A percentile compares a stretch with the other conserved stretches of the same genome.
phyloP scores from a whole-genome alignment of 306 rosid species.

The Prunus persica region Prunus_persica_NCBIv2 NC_034009.1:36546501-36547000 shows the following conservation, averaged over 20 bases:
- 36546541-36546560: slow-evolving; percentile 52
- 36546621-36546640: slow-evolving; percentile 55
- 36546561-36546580: slow-evolving; percentile 33
- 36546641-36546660: slow-evolving; percentile 41
- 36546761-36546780: slow-evolving; percentile 31
- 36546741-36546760: slow-evolving; percentile 11
- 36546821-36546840: slow-evolving; percentile 30
- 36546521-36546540: slow-evolving; percentile 55
- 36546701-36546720: slow-evolving; percentile 36
- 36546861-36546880: not conserved
- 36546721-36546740: slow-evolving; percentile 21
- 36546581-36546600: slow-evolving; percentile 42
- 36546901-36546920: not conserved
- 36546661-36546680: slow-evolving; percentile 47
- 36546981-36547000: too few relatives aligned
- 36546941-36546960: not conserved
- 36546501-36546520: slow-evolving; percentile 33
- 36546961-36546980: not conserved
- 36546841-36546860: slow-evolving; percentile 7
- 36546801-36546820: slow-evolving; percentile 69
- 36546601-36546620: slow-evolving; percentile 52
- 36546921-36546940: not conserved
- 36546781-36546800: slow-evolving; percentile 58
- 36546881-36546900: not conserved
- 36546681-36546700: slow-evolving; percentile 21